Conservation (phyloP, 129 eudicot genomes). For the Erigeron canadensis region DNA sequence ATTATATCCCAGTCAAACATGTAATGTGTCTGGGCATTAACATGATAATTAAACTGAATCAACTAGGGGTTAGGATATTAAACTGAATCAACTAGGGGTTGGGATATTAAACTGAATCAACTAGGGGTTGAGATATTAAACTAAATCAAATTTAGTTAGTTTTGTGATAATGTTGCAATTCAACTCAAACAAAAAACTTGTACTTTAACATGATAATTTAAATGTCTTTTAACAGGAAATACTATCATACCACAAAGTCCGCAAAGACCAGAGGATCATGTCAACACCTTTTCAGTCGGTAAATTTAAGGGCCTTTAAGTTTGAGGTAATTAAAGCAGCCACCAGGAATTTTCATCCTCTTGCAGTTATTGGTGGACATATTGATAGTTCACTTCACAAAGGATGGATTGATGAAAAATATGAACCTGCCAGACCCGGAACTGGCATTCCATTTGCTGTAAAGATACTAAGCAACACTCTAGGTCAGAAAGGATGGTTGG, state of each 20-base stretch:
- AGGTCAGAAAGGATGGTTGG: slow-evolving; percentile 60
- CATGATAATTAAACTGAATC: too few species aligned
- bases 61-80: neutral
- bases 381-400: slow-evolving; percentile 42
- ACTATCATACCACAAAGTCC: slow-evolving; percentile 24
- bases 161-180: neutral
- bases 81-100: neutral
- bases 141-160: too few species aligned
- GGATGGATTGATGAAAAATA: slow-evolving; percentile 61
- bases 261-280: slow-evolving; percentile 27
- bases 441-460: slow-evolving; percentile 49
- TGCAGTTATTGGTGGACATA: slow-evolving; percentile 47
- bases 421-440: slow-evolving; percentile 45
- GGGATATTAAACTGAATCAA: neutral
- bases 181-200: neutral
- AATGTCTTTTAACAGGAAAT: neutral
- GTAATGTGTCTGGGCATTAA: neutral
- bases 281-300: slow-evolving; percentile 6
- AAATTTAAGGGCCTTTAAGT: slow-evolving; percentile 40
- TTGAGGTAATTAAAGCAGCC: slow-evolving; percentile 40
- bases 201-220: neutral
- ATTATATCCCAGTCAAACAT: neutral
- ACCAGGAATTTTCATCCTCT: slow-evolving; percentile 55
- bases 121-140: neutral
- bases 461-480: slow-evolving; percentile 45